A percentile compares a stretch with the other conserved stretches of the same genome.
Conservation (phyloP, 2,329 filamentous ascomycete genomes). For the Penicillium oxalicum region DNA sequence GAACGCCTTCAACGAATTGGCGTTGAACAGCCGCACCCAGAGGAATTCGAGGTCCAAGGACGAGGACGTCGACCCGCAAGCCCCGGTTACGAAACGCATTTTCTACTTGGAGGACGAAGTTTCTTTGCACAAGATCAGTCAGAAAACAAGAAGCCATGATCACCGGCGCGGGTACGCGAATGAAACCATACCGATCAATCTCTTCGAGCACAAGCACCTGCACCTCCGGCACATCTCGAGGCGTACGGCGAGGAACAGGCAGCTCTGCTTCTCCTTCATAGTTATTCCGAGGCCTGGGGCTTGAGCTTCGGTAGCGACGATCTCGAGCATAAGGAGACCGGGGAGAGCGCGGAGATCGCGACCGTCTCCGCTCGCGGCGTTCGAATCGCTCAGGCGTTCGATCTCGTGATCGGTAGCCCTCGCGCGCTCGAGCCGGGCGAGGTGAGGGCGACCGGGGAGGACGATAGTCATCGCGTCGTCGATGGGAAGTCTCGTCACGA, state of each 20-base stretch:
- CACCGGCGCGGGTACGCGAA: too few species aligned
- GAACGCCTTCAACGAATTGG: constrained; percentile 82
- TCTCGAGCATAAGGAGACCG: constrained; percentile 53
- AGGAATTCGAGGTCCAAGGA: constrained; percentile 68
- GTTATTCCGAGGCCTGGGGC: constrained; percentile 53
- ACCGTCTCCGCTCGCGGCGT: constrained; percentile 55
- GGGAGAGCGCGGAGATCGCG: constrained; percentile 50
- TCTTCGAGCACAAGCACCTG: constrained; percentile 79
- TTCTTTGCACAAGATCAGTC: constrained; percentile 39
- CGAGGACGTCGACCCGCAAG: constrained; percentile 71
- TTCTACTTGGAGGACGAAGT: constrained; percentile 80
- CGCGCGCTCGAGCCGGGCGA: constrained; percentile 54
- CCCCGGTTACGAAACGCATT: constrained; percentile 64
- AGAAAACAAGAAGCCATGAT: constrained; percentile 2
- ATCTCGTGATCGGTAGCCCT: constrained; percentile 53
- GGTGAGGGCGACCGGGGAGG: constrained; percentile 53
- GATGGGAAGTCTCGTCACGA: constrained; percentile 42
- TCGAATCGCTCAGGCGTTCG: constrained; percentile 48
- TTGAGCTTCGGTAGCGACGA: constrained; percentile 62
- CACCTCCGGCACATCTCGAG: constrained; percentile 76
- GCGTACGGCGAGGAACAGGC: constrained; percentile 66
- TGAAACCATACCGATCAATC: constrained; percentile 50
- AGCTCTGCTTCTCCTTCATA: constrained; percentile 57
- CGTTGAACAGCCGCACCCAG: constrained; percentile 74
- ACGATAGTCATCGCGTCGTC: constrained; percentile 59